Conservation (phyloP, 1,284 basidiomycete genomes). For the Fomitopsis palustris region DNA sequence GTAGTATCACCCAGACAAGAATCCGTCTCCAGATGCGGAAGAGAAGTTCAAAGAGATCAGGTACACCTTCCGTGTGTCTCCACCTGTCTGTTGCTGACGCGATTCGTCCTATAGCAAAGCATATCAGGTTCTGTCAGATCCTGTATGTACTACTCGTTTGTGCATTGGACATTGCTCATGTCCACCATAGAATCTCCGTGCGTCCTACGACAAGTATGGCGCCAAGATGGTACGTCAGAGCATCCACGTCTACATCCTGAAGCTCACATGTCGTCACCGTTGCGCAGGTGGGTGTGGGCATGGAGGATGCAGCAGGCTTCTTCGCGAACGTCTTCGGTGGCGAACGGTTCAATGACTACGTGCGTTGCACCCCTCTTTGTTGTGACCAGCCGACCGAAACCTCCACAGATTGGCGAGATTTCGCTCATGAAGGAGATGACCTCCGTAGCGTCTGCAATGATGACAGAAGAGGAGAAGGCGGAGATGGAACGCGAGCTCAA, state of each 20-base stretch:
- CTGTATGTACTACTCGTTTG: slow-evolving; percentile 50
- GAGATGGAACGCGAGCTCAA: slow-evolving; percentile 79
- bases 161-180: slow-evolving; percentile 12
- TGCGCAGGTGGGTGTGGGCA: slow-evolving; percentile 54
- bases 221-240: slow-evolving; percentile 65
- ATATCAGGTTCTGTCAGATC: slow-evolving; percentile 84
- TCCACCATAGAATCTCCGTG: slow-evolving; percentile 68
- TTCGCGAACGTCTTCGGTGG: slow-evolving; percentile 93
- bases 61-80: slow-evolving; percentile 30
- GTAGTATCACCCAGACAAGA: slow-evolving; percentile 94
- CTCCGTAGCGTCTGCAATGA: slow-evolving; percentile 72
- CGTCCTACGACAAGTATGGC: slow-evolving; percentile 95
- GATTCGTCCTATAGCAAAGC: slow-evolving; percentile 63
- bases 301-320: slow-evolving; percentile 88
- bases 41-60: slow-evolving; percentile 94
- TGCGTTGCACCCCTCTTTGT: slow-evolving; percentile 37
- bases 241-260: background rate
- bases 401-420: slow-evolving; percentile 84
- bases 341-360: slow-evolving; percentile 82
- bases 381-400: background rate
- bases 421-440: slow-evolving; percentile 92
- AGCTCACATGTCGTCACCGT: too few species aligned
- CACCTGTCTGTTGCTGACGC: background rate
- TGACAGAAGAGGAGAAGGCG: slow-evolving; percentile 89
- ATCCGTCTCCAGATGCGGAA: slow-evolving; percentile 82